Evolutionary conservation across 1,284 basidiomycete genomes (phyloP).

Genomic region (Ganoderma meredithae): DNA sequence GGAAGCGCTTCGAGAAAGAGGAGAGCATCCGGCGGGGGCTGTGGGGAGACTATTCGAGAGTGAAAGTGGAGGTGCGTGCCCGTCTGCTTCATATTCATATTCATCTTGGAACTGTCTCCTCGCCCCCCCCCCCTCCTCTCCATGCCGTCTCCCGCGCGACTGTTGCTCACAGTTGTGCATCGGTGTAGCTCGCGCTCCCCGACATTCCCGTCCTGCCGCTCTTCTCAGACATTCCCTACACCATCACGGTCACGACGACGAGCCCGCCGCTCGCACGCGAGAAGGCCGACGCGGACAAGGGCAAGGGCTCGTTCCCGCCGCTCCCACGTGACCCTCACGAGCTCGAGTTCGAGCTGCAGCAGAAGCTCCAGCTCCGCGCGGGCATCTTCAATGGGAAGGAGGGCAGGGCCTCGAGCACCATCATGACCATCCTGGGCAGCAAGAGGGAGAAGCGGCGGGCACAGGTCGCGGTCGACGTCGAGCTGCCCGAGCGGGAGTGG

Average conservation of each 20-base stretch:
- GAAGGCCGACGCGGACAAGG: conserved; percentile 20
- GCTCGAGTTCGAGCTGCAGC: background rate
- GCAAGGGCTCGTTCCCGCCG: background rate
- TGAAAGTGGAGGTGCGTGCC: conserved; percentile 25
- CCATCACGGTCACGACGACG: conserved; percentile 18
- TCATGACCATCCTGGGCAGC: background rate
- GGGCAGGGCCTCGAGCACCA: background rate
- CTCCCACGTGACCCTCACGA: background rate
- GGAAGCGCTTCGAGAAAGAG: conserved; percentile 5
- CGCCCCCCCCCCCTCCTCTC: too few relatives aligned
- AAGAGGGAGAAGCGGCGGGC: conserved; percentile 1
- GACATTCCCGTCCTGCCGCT: conserved; percentile 21
- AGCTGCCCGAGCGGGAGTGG: conserved; percentile 13
- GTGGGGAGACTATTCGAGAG: conserved; percentile 35
- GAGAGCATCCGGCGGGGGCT: conserved; percentile 33
- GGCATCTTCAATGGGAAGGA: background rate
- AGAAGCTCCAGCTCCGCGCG: background rate
- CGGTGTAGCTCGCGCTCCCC: conserved; percentile 23
- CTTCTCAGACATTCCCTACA: conserved; percentile 23
- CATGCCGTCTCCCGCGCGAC: too few relatives aligned
- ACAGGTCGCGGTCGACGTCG: background rate
- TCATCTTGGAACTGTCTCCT: too few relatives aligned
- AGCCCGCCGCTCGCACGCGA: conserved; percentile 18
- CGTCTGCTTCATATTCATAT: too few relatives aligned
- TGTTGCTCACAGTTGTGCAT: background rate